These are phyloP conservation scores for Coniella lustricola DNA, from an alignment of 2,329 filamentous ascomycete species.

Conservation along the genomic window DNA sequence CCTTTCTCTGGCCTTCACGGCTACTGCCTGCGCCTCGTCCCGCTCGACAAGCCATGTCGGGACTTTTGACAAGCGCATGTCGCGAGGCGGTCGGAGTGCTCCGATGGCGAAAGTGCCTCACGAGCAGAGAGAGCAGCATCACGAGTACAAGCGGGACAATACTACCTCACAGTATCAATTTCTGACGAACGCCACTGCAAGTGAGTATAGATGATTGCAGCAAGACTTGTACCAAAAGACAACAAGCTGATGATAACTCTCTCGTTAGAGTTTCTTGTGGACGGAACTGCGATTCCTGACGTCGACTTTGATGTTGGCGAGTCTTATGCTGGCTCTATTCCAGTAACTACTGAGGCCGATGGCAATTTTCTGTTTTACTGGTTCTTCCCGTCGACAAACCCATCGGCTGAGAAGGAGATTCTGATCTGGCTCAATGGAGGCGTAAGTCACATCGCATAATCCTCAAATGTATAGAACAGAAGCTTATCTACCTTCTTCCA, in stretches of 20 bases:
- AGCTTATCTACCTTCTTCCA: neutral
- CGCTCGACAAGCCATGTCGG: conserved; percentile 14
- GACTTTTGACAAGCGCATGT: conserved; percentile 10
- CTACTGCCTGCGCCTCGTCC: conserved; percentile 2
- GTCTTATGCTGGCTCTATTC: conserved; percentile 56
- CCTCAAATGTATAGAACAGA: too few relatives aligned
- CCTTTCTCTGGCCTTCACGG: conserved; percentile 7
- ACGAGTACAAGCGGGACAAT: conserved; percentile 10
- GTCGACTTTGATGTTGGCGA: conserved; percentile 63
- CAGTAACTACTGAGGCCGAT: conserved; percentile 42
- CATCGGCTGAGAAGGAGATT: conserved; percentile 47
- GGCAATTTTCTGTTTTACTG: conserved; percentile 52
- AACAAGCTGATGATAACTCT: neutral
- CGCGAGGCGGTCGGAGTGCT: neutral
- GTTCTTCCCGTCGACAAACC: conserved; percentile 55
- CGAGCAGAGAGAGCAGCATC: conserved; percentile 2
- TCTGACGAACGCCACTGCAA: conserved; percentile 14
- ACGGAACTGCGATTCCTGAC: conserved; percentile 59
- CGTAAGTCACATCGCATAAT: conserved; percentile 21
- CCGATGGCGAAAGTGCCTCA: neutral
- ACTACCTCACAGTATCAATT: conserved; percentile 7
- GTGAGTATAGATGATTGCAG: conserved; percentile 2
- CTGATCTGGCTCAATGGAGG: conserved; percentile 56
- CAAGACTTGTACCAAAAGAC: neutral
- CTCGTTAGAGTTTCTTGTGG: conserved; percentile 47